Base-by-base conservation (phyloP, 805 yeast genomes). In the Brettanomyces nanus region DNA sequence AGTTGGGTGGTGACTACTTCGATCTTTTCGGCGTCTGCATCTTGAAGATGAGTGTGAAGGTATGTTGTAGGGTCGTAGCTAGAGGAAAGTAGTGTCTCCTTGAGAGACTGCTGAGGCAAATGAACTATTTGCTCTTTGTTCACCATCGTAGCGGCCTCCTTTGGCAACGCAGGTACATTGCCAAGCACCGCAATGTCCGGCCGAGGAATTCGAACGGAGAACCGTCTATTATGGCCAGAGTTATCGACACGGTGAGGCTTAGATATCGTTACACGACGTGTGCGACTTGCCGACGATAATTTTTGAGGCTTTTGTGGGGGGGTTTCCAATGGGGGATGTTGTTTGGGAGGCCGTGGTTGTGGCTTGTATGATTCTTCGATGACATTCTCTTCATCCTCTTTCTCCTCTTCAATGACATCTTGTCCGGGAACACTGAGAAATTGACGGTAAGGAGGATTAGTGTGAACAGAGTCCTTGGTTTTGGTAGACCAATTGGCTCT, bases 1-100 rank as follows among this genome's bases (percentile, higher is more conserved):
- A 42, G 28, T 19, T 32, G 18, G 5, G 25, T 29, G 5, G 79
- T 75, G 56, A 81, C 82, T 38, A 73, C 75, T 48, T 83, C 87
- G 25, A 85, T 80, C 43, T 79, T 83, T 1, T 74, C 58, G 2
- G 89, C 90, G 5, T 81, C 73, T 1, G 86, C 85, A 44, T 75
- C 72, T 9, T 75, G 63, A 43, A 85, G 54, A 38, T 75, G 72
- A 11, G 62, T 52, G 10, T 66, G 65, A 3, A 77, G 70, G 48
- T 67, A 77, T 2, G 48, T 40, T 19, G 64, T 65, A 1, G 81
- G 75, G 44, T 73, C 65, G 45, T 72, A 75, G 3, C 56, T 43
- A 3, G 65, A 62, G 26, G 61, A 62, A 3, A 68, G 54, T 14
- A 73, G 48, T 26, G 64, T 7, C 13, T 21, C 15, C 13, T 15